Evolutionary conservation across 331 rosid species (phyloP).

Genomic region (Telfairia occidentalis): DNA sequence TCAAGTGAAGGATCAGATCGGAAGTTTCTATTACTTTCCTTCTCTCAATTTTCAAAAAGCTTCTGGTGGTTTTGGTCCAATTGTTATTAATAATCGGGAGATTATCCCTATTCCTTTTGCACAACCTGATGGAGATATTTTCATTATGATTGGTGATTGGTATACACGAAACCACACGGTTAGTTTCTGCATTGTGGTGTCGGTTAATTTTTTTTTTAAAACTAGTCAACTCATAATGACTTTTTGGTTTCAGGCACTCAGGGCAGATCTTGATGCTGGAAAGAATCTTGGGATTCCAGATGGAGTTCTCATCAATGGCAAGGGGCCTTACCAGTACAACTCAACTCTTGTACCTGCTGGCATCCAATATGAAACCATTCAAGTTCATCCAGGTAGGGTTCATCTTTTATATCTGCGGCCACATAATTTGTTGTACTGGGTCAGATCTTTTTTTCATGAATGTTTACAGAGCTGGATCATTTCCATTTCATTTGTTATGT

Average conservation of each 20-base stretch:
- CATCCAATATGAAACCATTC: slow-evolving; percentile 8
- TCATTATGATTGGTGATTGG: slow-evolving; percentile 16
- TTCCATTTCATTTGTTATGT: neutral
- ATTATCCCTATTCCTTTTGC: slow-evolving; percentile 15
- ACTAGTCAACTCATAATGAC: neutral
- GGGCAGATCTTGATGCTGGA: slow-evolving; percentile 11
- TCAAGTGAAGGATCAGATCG: slow-evolving; percentile 20
- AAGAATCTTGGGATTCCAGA: slow-evolving; percentile 10
- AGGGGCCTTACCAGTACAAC: slow-evolving; percentile 16
- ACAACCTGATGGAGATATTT: slow-evolving; percentile 13
- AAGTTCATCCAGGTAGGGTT: slow-evolving; percentile 11
- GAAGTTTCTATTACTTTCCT: slow-evolving; percentile 15
- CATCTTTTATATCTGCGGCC: too few relatives aligned
- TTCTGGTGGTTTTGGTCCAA: slow-evolving; percentile 13
- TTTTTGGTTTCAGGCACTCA: slow-evolving; percentile 4
- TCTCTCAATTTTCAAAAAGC: slow-evolving; percentile 15
- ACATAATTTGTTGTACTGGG: neutral
- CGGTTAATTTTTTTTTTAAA: neutral
- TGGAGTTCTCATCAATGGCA: slow-evolving; percentile 18
- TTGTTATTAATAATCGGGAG: slow-evolving; percentile 10
- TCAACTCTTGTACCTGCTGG: slow-evolving; percentile 10
- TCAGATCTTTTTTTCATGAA: neutral
- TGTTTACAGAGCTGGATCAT: neutral
- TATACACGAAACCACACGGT: slow-evolving; percentile 14
- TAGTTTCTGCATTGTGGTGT: slow-evolving; percentile 1